These are phyloP conservation scores for Mangifera indica DNA, from an alignment of 345 rosid species.

Conservation along the genomic window DNA sequence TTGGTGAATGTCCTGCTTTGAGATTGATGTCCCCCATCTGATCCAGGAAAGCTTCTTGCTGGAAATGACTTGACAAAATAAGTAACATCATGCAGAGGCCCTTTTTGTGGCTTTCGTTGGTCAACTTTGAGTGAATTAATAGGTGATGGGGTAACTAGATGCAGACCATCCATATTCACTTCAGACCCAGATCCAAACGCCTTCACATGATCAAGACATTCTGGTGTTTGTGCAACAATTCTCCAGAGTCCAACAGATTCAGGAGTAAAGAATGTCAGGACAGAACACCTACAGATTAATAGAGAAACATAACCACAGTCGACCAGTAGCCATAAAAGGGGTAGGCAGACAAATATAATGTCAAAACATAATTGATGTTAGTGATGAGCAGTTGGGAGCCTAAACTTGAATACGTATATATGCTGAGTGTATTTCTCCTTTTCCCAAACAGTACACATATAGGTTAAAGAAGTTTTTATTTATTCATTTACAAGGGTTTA, in stretches of 20 bases:
- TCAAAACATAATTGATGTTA: neutral
- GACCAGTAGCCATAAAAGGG: slow-evolving; percentile 4
- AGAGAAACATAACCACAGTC: slow-evolving; percentile 2
- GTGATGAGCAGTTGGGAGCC: neutral
- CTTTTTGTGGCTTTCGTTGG: slow-evolving; percentile 17
- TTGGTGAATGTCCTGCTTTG: slow-evolving; percentile 23
- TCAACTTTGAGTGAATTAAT: slow-evolving; percentile 28
- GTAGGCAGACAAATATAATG: neutral
- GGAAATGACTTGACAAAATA: slow-evolving; percentile 20
- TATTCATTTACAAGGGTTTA: too few relatives aligned
- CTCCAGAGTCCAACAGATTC: slow-evolving; percentile 37
- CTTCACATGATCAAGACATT: slow-evolving; percentile 29
- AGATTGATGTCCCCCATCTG: slow-evolving; percentile 28
- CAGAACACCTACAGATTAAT: slow-evolving; percentile 25
- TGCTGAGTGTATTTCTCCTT: neutral
- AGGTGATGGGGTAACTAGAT: slow-evolving; percentile 28
- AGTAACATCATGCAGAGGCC: slow-evolving; percentile 23
- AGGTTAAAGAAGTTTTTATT: too few relatives aligned
- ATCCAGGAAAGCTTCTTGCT: slow-evolving; percentile 29
- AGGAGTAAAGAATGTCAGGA: slow-evolving; percentile 31
- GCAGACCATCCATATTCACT: slow-evolving; percentile 37
- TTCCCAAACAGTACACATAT: neutral
- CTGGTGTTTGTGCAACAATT: slow-evolving; percentile 35
- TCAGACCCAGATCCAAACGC: slow-evolving; percentile 25
- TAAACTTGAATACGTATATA: neutral